Evolutionary conservation across 306 rosid genomes (phyloP).

Genomic region (Datisca glomerata): DNA sequence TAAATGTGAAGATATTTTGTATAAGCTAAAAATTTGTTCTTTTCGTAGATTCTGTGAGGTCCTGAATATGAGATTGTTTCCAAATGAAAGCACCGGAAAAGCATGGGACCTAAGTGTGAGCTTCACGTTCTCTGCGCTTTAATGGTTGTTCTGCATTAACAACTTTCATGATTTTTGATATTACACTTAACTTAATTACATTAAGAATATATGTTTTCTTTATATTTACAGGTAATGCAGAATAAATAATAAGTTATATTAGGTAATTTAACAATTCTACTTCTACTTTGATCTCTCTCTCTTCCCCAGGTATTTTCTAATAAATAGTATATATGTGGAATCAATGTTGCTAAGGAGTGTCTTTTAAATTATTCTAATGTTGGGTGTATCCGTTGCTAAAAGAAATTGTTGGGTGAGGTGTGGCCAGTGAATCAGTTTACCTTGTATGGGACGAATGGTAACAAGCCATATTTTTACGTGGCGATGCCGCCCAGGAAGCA

Average conservation of each 20-base stretch:
- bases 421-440: conserved; percentile 86
- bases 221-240: conserved; percentile 53
- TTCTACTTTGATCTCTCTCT: not conserved
- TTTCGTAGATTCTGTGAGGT: conserved; percentile 65
- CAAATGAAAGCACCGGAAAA: conserved; percentile 55
- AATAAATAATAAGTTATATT: conserved; percentile 62
- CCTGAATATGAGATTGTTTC: conserved; percentile 79
- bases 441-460: conserved; percentile 77
- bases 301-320: too few relatives aligned
- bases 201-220: conserved; percentile 3
- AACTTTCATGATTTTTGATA: too few relatives aligned
- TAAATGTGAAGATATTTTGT: not conserved
- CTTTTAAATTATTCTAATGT: not conserved
- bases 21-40: not conserved
- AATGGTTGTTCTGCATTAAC: too few relatives aligned
- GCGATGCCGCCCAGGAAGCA: conserved; percentile 80
- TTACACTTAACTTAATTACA: too few relatives aligned
- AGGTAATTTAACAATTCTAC: conserved; percentile 18
- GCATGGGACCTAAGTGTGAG: conserved; percentile 79
- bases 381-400: too few relatives aligned
- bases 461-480: conserved; percentile 89
- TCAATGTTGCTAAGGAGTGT: not conserved
- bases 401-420: conserved; percentile 12
- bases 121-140: not conserved
- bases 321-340: not conserved